Base-by-base conservation (phyloP, 2,329 filamentous ascomycete genomes). In the Bipolaris gigantea region DNA sequence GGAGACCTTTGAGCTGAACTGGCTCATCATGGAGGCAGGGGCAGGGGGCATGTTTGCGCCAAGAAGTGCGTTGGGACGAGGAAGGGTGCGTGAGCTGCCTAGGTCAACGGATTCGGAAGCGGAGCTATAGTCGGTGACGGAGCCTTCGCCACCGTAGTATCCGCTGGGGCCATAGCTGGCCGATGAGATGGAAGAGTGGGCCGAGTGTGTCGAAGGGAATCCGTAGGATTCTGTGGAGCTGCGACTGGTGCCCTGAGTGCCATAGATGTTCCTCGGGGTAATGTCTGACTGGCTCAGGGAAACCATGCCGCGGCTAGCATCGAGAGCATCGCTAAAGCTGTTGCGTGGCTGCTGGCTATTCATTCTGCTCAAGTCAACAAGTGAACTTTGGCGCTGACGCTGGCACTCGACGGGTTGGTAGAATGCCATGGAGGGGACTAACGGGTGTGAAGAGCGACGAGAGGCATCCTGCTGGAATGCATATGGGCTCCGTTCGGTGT, bases 21-120 rank as follows among this genome's bases (percentile, higher is more conserved):
- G 92, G 48, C 91, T 87, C 94, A 99, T 99, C 92, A 99, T 97
- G 0, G 92, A 95, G 72, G 95, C 90, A 1, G 92, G 92, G 16
- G 91, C 91, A 1, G 92, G 91, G 1, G 91, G 90, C 30, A 87
- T 83, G 53, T 82, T 85, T 5, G 67, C 67, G 23, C 81, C 80
- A 52, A 88, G 71, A 13, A 89, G 78, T 34, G 84, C 87, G 23
- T 86, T 86, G 1, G 92, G 90, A 48, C 90, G 83, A 1, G 92
- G 92, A 2, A 96, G 80, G n/a, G 90, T 93, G 65, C 92, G 84
- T 46, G 90, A 92, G 34, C 85, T 83, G 50, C 90, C 83, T 5
- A 88, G 86, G 69, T 93, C 91, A 54, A 96, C 90, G 57, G 83
- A 84, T 67, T 97, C 92, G 44, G 91, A 93, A 4, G 91, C 88